Evolutionary conservation across 2,329 filamentous ascomycete species (phyloP), one percentile per base, ranked within the genome.

Genomic region (Aspergillus sp.): DNA sequence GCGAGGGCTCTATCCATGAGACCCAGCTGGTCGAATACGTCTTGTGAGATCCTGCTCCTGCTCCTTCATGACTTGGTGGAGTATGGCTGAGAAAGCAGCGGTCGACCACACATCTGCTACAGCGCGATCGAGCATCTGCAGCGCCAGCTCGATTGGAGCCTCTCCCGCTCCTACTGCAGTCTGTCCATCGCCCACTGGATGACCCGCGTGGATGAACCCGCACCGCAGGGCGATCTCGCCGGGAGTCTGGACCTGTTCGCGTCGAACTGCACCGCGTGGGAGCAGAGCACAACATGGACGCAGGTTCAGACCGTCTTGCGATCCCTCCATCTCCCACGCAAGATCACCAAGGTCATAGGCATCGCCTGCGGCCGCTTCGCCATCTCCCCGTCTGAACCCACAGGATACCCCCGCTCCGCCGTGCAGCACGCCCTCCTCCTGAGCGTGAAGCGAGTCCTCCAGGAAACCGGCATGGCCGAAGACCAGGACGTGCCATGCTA

Each of bases 391-490:
- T 20, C 49, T 4, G n/a, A n/a, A 9, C 11, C 6, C 10, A 13
- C 17, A 1, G 16, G 41, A 13, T 17, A 13, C 10, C n/a, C n/a
- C 5, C 16, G 45, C 9, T 51, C 47, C 3, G 48, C 42, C 4
- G 23, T 32, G n/a, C 55, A 59, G 17, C 50, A 59, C 32, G 57
- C 52, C 0, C 32, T 57, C 5, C 45, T 59, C 14, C 19, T 53
- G 4, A 46, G 17, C 9, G 6, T 56, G 3, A 45, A 23, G 34
- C 16, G 32, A 7, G n/a, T 40, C 3, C 32, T 52, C 4, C 31
- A 14, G 42, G 34, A 7, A 40, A 11, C 25, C 17, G 40, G 19
- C n/a, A 42, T 42, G 29, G 36, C 19, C 16, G 14, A n/a, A 13
- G 21, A 42, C 7, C 6, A 47, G 3, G 50, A 56, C 13, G 5